phyloP scores from a whole-genome alignment of 2,329 filamentous ascomycete species.

The Colletotrichum cordylinicola region DNA sequence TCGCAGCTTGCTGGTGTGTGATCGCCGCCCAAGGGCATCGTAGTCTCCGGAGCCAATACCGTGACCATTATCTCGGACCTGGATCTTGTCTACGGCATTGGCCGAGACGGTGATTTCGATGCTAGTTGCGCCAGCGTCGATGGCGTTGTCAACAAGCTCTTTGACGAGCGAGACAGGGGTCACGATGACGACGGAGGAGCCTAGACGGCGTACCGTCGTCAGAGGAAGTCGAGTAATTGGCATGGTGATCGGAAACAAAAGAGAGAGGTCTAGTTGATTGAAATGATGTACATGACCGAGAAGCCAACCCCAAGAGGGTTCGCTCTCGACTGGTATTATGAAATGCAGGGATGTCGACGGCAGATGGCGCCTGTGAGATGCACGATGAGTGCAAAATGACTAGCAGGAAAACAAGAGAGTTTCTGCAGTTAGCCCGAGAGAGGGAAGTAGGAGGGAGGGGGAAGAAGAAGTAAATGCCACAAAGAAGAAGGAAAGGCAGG shows the following conservation, averaged over 20 bases:
- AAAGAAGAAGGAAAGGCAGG: neutral
- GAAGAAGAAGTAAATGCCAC: no score
- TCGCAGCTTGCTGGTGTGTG: slow-evolving; percentile 76
- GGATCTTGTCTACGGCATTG: slow-evolving; percentile 72
- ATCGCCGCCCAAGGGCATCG: slow-evolving; percentile 64
- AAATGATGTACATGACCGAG: neutral
- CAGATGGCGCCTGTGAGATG: neutral
- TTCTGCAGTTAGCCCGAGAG: neutral
- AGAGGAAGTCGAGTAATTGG: slow-evolving; percentile 55
- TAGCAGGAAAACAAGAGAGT: neutral
- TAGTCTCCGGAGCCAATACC: slow-evolving; percentile 72
- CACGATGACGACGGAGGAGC: slow-evolving; percentile 65
- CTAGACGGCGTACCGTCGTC: slow-evolving; percentile 59
- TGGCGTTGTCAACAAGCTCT: slow-evolving; percentile 78
- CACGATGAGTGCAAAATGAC: neutral
- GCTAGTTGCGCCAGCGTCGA: slow-evolving; percentile 73
- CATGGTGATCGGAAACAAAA: slow-evolving; percentile 40
- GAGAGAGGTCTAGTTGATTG: neutral
- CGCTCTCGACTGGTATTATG: neutral
- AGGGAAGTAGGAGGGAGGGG: neutral
- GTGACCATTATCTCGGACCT: slow-evolving; percentile 76
- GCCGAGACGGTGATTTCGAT: slow-evolving; percentile 69
- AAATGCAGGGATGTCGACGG: neutral
- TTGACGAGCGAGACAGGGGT: slow-evolving; percentile 71
- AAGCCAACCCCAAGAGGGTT: neutral